Conservation (phyloP, 1,139 yeast species). For the Suhomyces guaymorum region DNA sequence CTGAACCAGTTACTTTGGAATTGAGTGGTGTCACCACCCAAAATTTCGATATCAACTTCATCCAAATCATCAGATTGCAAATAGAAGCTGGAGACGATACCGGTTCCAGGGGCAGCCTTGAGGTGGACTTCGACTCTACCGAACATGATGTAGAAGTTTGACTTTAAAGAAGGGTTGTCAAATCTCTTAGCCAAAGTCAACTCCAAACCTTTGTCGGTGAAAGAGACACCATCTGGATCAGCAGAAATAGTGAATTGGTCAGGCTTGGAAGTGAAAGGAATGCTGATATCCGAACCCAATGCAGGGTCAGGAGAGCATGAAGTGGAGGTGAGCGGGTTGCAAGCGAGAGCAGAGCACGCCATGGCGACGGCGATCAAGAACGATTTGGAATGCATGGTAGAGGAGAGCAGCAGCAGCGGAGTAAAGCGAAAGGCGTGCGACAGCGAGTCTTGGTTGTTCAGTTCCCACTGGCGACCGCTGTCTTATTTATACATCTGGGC, state of each 20-base stretch:
- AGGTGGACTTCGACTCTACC: constrained; percentile 75
- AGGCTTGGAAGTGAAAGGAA: constrained; percentile 44
- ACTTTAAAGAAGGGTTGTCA: constrained; percentile 75
- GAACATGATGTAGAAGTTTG: constrained; percentile 82
- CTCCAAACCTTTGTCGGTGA: constrained; percentile 49
- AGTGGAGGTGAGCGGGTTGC: constrained; percentile 36
- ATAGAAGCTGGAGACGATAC: constrained; percentile 77
- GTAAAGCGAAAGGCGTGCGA: too few species aligned
- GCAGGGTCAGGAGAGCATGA: constrained; percentile 53
- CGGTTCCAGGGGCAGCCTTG: constrained; percentile 73
- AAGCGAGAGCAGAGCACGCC: constrained; percentile 14
- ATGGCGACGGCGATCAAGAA: constrained; percentile 1
- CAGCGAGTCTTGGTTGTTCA: too few species aligned
- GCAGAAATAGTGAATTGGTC: constrained; percentile 36
- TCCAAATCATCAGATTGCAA: constrained; percentile 84
- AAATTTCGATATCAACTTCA: constrained; percentile 84
- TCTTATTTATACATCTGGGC: not conserved
- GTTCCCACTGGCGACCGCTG: not conserved
- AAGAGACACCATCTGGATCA: constrained; percentile 26
- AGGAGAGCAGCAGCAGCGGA: not conserved
- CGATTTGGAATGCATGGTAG: not conserved
- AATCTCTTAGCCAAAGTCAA: constrained; percentile 60
- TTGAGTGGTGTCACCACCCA: constrained; percentile 71
- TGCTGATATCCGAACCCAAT: constrained; percentile 53
- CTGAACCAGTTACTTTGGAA: constrained; percentile 83